Base-by-base conservation (phyloP, 1,284 basidiomycete species). In the Mycosarcoma maydis region DNA sequence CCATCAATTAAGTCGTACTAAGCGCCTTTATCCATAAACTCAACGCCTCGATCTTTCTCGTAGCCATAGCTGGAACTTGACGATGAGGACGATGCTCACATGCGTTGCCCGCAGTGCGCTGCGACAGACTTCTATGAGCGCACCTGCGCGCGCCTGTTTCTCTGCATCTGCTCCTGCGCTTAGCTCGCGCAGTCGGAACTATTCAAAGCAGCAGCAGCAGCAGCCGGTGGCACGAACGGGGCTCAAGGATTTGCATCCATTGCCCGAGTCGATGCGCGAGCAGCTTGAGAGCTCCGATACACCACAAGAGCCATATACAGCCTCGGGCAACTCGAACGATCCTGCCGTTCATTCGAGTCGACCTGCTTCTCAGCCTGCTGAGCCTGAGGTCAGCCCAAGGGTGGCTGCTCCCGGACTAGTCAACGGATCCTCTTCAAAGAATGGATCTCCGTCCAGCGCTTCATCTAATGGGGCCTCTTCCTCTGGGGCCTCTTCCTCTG, bases 291-390 rank as follows among this genome's bases (percentile, higher is more conserved):
- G 26, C 14, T 39, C 45, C 16, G 62, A 58, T 22, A 30, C 41
- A n/a, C 51, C 57, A 13, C 23, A 61, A 40, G 53, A 60, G 43
- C 61, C 68, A 4, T 71, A 71, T 29, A 66, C 68, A 8, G 49
- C 68, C 9, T 38, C 52, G 1, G 73, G 73, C 17, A 75, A 73
- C 47, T 70, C 70, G 32, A 73, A 58, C 24, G 66, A 70, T 9
- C 66, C 73, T 6, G 67, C 57, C 5, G 73, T 67, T 22, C 64
- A 69, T 40, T 76, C 74, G 22, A 68, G 64, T 20, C 65, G 74
- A 17, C 74, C 74, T 10, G 60, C 60, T 14, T 30, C 56, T 22
- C 62, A 62, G 41, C 66, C 66, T 22, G 59, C 54, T 36, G 57
- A 55, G 58, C 51, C 56, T 0, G 61, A 60, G 10, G 61, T 69